Percentiles rank a stretch among this genome's conserved stretches.
phyloP scores from a whole-genome alignment of 306 rosid species.

The Cicer cuneatum region DNA sequence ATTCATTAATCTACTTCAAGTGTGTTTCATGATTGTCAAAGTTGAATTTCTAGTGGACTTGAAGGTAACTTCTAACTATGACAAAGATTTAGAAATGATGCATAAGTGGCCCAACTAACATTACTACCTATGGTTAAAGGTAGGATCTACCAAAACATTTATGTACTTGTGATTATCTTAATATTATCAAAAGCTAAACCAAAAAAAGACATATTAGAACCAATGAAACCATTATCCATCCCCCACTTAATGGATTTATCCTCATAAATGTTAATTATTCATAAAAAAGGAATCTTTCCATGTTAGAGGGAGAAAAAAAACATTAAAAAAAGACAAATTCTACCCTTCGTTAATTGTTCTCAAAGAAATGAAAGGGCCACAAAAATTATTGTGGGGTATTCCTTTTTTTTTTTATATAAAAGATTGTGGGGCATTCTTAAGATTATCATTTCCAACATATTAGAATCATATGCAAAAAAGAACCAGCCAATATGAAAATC shows the following conservation, averaged over 20 bases:
- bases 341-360: slow-evolving; percentile 2
- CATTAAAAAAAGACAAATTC: slow-evolving; percentile 58
- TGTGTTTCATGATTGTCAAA: slow-evolving; percentile 46
- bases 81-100: slow-evolving; percentile 72
- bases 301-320: slow-evolving; percentile 57
- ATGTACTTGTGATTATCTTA: slow-evolving; percentile 45
- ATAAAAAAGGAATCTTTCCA: slow-evolving; percentile 66
- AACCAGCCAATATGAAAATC: not conserved
- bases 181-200: slow-evolving; percentile 49
- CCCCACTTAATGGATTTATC: slow-evolving; percentile 46
- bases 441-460: not conserved
- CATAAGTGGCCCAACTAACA: slow-evolving; percentile 45
- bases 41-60: slow-evolving; percentile 47
- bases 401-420: not conserved
- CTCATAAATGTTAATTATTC: slow-evolving; percentile 42
- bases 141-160: slow-evolving; percentile 42
- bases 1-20: slow-evolving; percentile 29
- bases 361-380: not conserved
- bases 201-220: slow-evolving; percentile 39
- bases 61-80: slow-evolving; percentile 67
- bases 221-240: slow-evolving; percentile 46
- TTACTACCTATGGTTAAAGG: slow-evolving; percentile 31
- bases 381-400: slow-evolving; percentile 5
- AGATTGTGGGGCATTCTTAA: no score
- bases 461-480: not conserved